These are phyloP conservation scores for Trichosporon inkin DNA, from an alignment of 1,284 basidiomycete species.

Conservation along the genomic window DNA sequence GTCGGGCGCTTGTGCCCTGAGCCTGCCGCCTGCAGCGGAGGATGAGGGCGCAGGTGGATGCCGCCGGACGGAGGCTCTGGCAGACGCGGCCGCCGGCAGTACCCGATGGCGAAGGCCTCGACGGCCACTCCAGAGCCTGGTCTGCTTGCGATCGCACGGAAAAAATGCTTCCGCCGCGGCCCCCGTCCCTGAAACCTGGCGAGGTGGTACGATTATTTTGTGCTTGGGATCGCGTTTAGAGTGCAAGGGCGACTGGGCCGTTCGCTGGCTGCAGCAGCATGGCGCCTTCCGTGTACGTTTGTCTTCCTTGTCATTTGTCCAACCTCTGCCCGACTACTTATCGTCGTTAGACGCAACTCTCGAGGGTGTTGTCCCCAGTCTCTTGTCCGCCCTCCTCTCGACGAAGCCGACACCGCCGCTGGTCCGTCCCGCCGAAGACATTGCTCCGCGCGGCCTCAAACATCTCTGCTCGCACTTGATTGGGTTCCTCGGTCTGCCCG, in stretches of 20 bases:
- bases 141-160: neutral
- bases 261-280: neutral
- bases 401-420: neutral
- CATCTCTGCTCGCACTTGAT: neutral
- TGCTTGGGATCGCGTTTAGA: neutral
- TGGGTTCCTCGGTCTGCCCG: neutral
- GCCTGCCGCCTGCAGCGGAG: too few species aligned
- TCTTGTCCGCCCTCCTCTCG: too few species aligned
- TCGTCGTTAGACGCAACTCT: slow-evolving; percentile 4
- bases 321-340: slow-evolving; percentile 2
- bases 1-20: too few species aligned
- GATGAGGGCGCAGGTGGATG: too few species aligned
- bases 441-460: too few species aligned
- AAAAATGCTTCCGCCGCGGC: neutral
- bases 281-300: neutral
- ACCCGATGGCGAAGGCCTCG: neutral
- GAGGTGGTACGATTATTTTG: slow-evolving; percentile 10
- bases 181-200: slow-evolving; percentile 2
- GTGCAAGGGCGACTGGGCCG: neutral
- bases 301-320: slow-evolving; percentile 5
- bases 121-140: neutral
- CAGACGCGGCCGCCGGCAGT: slow-evolving; percentile 5
- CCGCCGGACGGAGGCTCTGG: neutral
- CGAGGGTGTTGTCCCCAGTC: neutral
- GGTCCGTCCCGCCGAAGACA: too few species aligned